phyloP scores from a whole-genome alignment of 495 filamentous ascomycete genomes.

The Tetracladium setigerum region DNA sequence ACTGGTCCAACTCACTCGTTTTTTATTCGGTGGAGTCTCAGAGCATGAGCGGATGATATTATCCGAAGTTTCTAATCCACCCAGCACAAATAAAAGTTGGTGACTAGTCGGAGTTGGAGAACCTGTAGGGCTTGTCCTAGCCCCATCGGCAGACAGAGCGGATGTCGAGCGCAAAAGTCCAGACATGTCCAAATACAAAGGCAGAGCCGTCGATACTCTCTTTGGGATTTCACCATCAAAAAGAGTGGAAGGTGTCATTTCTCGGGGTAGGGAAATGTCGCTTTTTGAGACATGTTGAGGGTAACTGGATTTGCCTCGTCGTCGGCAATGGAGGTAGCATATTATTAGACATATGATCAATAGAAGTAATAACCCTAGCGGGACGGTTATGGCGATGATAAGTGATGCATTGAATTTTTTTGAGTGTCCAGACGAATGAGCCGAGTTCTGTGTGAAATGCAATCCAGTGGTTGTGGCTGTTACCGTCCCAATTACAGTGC shows the following conservation, averaged over 20 bases:
- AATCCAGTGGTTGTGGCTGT: no score
- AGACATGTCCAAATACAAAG: constrained; percentile 11
- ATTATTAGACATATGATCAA: not conserved
- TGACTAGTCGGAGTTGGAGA: no score
- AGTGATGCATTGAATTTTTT: constrained; percentile 6
- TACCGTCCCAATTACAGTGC: no score
- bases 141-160: no score
- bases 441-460: not conserved
- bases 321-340: constrained; percentile 3
- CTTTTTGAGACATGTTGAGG: not conserved
- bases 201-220: not conserved
- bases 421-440: not conserved
- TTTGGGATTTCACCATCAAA: no score
- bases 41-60: no score
- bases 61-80: no score
- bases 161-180: not conserved
- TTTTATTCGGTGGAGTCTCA: no score
- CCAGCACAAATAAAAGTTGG: no score
- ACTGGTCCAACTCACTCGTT: no score
- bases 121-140: no score
- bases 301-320: not conserved
- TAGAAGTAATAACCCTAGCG: constrained; percentile 4
- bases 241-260: not conserved
- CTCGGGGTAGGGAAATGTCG: constrained; percentile 9
- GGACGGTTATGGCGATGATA: constrained; percentile 3